Conservation (phyloP, 306 rosid species). For the Ochetophila trinervis region DNA sequence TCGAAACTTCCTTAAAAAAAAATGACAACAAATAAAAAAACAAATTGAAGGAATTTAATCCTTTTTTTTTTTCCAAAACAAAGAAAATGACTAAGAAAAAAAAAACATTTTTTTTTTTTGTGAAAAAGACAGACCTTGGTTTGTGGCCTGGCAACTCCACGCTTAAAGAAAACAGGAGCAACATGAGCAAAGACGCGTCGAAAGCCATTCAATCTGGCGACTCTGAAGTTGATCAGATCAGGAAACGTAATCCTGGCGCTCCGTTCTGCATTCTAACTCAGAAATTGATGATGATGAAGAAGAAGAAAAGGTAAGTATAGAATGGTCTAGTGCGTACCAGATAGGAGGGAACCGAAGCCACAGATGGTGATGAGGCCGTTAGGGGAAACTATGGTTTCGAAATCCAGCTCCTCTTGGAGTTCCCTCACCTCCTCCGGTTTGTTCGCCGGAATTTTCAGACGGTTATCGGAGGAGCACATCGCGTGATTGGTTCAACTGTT, state of each 20-base stretch:
- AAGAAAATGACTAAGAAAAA: no score
- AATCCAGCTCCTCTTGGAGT: slow-evolving; percentile 49
- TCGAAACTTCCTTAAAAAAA: slow-evolving; percentile 71
- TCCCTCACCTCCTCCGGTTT: slow-evolving; percentile 25
- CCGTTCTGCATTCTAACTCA: slow-evolving; percentile 39
- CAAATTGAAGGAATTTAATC: not conserved
- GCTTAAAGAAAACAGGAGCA: slow-evolving; percentile 91
- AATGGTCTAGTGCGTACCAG: slow-evolving; percentile 41
- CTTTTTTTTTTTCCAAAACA: no score
- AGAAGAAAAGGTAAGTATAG: no score
- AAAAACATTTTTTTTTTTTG: no score
- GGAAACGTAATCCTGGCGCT: slow-evolving; percentile 95
- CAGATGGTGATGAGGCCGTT: slow-evolving; percentile 65
- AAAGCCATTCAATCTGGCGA: slow-evolving; percentile 58
- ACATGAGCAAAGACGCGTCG: slow-evolving; percentile 77
- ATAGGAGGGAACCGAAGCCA: slow-evolving; percentile 95
- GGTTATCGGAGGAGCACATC: slow-evolving; percentile 36
- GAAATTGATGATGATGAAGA: no score
- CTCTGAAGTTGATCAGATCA: slow-evolving; percentile 67
- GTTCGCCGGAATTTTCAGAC: slow-evolving; percentile 17
- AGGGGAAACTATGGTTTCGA: slow-evolving; percentile 41
- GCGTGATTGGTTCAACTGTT: not conserved
- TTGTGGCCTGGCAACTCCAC: slow-evolving; percentile 87
- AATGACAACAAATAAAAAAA: not conserved
- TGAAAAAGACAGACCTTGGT: slow-evolving; percentile 55